Percentiles rank a stretch among this genome's conserved stretches.
phyloP scores from a whole-genome alignment of 257 asterid genomes.

The Capsicum chinense region DNA sequence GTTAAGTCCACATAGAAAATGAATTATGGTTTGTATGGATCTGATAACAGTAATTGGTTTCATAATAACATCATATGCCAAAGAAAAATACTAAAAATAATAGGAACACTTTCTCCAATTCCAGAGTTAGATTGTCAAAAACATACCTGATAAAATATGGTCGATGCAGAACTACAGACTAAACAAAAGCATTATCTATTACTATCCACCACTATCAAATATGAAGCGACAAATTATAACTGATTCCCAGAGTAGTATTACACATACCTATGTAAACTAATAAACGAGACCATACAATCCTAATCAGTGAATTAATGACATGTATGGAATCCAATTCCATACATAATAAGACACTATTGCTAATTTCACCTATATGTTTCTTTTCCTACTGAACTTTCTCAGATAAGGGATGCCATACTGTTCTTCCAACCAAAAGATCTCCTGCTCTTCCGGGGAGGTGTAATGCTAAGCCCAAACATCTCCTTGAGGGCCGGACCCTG shows the following conservation, averaged over 20 bases:
- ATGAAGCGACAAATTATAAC: neutral
- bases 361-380: conserved; percentile 24
- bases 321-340: neutral
- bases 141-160: neutral
- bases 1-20: no score
- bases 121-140: neutral
- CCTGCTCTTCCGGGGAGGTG: conserved; percentile 44
- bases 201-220: neutral
- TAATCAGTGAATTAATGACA: neutral
- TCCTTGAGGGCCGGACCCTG: conserved; percentile 52
- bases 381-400: conserved; percentile 29
- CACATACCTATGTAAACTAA: conserved; percentile 12
- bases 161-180: neutral
- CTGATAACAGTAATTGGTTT: neutral
- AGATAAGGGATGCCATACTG: conserved; percentile 42
- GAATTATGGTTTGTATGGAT: no score
- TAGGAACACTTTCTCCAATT: neutral
- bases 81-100: neutral
- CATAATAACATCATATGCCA: neutral
- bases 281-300: neutral
- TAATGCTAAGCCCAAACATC: conserved; percentile 63
- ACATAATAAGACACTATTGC: conserved; percentile 19
- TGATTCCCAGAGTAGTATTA: neutral
- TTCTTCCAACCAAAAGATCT: conserved; percentile 58
- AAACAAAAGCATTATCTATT: neutral